Conservation (phyloP, 495 filamentous ascomycete species). For the Acidiella bohemica region DNA sequence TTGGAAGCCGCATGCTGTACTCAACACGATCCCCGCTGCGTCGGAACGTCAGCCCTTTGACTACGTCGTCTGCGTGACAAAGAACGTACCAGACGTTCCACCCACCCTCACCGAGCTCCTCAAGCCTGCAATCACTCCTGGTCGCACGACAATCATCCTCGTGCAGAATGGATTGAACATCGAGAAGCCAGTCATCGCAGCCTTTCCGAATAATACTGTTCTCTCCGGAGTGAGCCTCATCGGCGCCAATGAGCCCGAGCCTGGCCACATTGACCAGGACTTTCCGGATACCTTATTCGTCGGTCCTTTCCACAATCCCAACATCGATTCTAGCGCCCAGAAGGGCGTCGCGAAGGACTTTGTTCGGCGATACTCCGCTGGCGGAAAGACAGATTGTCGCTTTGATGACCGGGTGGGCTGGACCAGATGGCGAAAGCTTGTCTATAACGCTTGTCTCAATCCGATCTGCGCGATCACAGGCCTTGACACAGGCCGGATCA, state of each 20-base stretch:
- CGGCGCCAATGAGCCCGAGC: conserved; percentile 34
- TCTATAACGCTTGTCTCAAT: conserved; percentile 28
- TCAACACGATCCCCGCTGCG: conserved; percentile 28
- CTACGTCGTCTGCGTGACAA: conserved; percentile 47
- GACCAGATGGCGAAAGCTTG: conserved; percentile 26
- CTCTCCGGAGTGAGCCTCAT: conserved; percentile 42
- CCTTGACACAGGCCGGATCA: conserved; percentile 34
- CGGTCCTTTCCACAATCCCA: conserved; percentile 23
- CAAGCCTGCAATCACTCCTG: conserved; percentile 36
- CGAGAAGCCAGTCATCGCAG: conserved; percentile 38
- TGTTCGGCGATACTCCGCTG: conserved; percentile 22
- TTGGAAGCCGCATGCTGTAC: conserved; percentile 18
- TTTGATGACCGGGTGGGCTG: conserved; percentile 18
- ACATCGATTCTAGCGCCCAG: neutral
- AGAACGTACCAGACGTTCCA: conserved; percentile 39
- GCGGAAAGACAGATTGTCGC: conserved; percentile 21
- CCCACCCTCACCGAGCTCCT: conserved; percentile 36
- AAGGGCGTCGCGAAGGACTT: conserved; percentile 19
- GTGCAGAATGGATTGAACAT: conserved; percentile 54
- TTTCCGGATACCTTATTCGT: conserved; percentile 22
- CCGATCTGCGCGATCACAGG: conserved; percentile 30
- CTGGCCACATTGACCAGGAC: conserved; percentile 28
- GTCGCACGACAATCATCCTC: conserved; percentile 40
- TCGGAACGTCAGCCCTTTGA: conserved; percentile 24
- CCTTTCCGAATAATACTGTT: conserved; percentile 39